These are phyloP conservation scores for Gossypium bickii DNA, from an alignment of 345 rosid genomes.

Conservation along the genomic window DNA sequence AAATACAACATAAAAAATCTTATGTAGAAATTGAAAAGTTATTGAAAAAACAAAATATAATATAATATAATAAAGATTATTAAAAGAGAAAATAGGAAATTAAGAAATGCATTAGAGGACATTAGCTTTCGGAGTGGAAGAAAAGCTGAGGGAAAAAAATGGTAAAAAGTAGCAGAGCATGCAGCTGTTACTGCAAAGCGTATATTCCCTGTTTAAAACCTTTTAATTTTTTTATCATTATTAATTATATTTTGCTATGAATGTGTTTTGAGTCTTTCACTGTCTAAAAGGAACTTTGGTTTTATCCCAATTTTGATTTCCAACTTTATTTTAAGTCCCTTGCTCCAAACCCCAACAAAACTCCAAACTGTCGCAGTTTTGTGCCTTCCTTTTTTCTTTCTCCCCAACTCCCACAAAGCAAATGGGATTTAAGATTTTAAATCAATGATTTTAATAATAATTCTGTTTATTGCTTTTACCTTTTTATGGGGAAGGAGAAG, in stretches of 20 bases:
- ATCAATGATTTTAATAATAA: neutral
- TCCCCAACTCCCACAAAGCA: neutral
- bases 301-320: neutral
- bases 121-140: slow-evolving; percentile 12
- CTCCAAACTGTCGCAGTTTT: neutral
- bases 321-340: neutral
- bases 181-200: slow-evolving; percentile 38
- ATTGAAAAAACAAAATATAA: no score
- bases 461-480: slow-evolving; percentile 1
- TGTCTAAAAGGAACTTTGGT: slow-evolving; percentile 17
- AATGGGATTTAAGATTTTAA: neutral
- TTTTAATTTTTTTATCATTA: slow-evolving; percentile 11
- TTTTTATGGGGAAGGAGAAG: slow-evolving; percentile 26
- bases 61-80: no score
- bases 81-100: no score
- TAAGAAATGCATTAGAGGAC: no score
- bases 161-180: slow-evolving; percentile 19
- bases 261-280: slow-evolving; percentile 5
- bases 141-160: slow-evolving; percentile 24
- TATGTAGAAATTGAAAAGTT: no score
- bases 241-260: neutral
- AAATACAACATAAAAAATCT: no score
- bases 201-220: slow-evolving; percentile 49
- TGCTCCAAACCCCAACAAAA: slow-evolving; percentile 14
- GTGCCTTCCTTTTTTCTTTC: neutral